Evolutionary conservation across 2,329 filamentous ascomycete genomes (phyloP).

Genomic region (Penicillium brasilianum): DNA sequence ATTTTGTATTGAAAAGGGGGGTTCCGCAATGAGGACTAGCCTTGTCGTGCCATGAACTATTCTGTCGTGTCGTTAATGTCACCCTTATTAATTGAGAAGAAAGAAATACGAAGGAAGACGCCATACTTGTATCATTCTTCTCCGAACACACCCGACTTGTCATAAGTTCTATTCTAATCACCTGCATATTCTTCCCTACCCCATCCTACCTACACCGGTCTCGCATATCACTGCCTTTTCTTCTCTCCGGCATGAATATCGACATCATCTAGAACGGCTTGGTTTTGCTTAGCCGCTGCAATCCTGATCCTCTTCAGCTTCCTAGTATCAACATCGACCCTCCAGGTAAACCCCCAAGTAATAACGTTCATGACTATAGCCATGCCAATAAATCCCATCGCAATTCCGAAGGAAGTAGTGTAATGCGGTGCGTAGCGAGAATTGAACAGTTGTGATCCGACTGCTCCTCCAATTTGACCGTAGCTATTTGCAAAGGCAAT

Average conservation of each 20-base stretch:
- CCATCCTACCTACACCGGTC: not conserved
- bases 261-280: conserved; percentile 10
- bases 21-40: too few relatives aligned
- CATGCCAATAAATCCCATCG: conserved; percentile 23
- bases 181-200: not conserved
- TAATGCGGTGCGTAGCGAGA: conserved; percentile 26
- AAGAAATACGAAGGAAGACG: not conserved
- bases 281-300: conserved; percentile 8
- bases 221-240: not conserved
- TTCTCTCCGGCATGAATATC: conserved; percentile 7
- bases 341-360: conserved; percentile 19
- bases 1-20: too few relatives aligned
- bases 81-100: not conserved
- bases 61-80: too few relatives aligned
- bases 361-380: conserved; percentile 23
- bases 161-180: too few relatives aligned
- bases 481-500: conserved; percentile 30
- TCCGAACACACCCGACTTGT: not conserved
- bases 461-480: conserved; percentile 27
- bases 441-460: conserved; percentile 27
- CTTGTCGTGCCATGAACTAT: too few relatives aligned
- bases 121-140: not conserved
- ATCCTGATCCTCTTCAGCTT: conserved; percentile 16
- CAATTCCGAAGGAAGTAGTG: conserved; percentile 22
- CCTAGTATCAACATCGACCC: conserved; percentile 19